Conservation (phyloP, 2,329 filamentous ascomycete species). For the Diaporthe aspalathi region DNA sequence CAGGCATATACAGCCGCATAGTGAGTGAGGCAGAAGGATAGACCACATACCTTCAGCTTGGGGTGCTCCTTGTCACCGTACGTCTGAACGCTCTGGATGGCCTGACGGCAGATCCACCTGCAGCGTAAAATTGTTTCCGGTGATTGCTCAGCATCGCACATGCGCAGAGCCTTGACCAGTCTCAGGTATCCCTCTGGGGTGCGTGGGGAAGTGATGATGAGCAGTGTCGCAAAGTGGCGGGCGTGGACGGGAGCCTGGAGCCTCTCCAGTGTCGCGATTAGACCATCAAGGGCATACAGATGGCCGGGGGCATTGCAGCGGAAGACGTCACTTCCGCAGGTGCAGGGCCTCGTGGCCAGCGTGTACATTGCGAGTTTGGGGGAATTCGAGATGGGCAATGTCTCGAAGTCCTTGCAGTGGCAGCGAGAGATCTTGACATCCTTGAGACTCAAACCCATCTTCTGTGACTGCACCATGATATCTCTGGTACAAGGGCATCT, state of each 20-base stretch:
- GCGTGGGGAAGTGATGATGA: slow-evolving; percentile 33
- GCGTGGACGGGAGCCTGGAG: slow-evolving; percentile 13
- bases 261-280: slow-evolving; percentile 17
- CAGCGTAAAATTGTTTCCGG: slow-evolving; percentile 11
- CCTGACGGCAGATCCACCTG: slow-evolving; percentile 34
- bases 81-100: slow-evolving; percentile 18
- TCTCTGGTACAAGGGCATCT: slow-evolving; percentile 33
- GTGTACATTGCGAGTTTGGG: slow-evolving; percentile 25
- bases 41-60: slow-evolving; percentile 27
- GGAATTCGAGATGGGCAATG: not conserved
- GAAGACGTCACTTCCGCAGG: slow-evolving; percentile 33
- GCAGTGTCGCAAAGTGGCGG: slow-evolving; percentile 25
- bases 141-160: not conserved
- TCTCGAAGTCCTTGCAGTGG: slow-evolving; percentile 35
- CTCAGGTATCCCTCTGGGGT: slow-evolving; percentile 37
- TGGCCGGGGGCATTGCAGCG: slow-evolving; percentile 13
- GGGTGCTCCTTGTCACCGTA: slow-evolving; percentile 22
- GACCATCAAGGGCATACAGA: slow-evolving; percentile 21
- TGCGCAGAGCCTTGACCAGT: slow-evolving; percentile 33
- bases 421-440: slow-evolving; percentile 31
- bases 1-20: too few species aligned
- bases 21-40: not conserved
- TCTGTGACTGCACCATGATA: slow-evolving; percentile 5
- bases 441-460: slow-evolving; percentile 9
- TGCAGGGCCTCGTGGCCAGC: slow-evolving; percentile 32